A percentile compares a stretch with the other conserved stretches of the same genome.
Evolutionary conservation across 148 eudicot genomes (phyloP).

Genomic region (Dysphania ambrosioides): DNA sequence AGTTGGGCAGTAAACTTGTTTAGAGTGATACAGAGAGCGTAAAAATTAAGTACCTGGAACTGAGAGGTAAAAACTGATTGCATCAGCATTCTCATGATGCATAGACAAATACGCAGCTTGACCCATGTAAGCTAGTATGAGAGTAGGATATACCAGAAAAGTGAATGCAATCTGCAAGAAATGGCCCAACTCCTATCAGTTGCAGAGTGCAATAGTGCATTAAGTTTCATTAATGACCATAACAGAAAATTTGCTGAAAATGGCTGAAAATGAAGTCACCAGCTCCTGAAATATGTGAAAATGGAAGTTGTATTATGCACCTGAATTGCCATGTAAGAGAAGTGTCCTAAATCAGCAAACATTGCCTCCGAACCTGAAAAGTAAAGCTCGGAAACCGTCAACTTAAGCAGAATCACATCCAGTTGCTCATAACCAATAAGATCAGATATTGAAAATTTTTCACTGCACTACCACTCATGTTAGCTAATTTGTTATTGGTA

Average conservation of each 20-base stretch:
- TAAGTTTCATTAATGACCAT: neutral
- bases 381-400: neutral
- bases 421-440: neutral
- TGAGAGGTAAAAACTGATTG: slow-evolving; percentile 73
- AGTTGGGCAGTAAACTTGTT: neutral
- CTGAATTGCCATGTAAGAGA: slow-evolving; percentile 87
- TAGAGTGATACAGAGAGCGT: slow-evolving; percentile 6
- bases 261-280: no score
- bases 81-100: slow-evolving; percentile 60
- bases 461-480: neutral
- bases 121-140: slow-evolving; percentile 85
- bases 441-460: no score
- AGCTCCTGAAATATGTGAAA: no score
- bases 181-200: neutral
- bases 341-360: slow-evolving; percentile 98
- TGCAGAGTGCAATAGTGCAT: neutral
- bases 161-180: slow-evolving; percentile 81
- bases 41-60: slow-evolving; percentile 72
- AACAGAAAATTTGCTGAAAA: no score
- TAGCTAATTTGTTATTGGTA: neutral
- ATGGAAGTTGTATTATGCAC: slow-evolving; percentile 30
- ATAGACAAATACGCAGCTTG: slow-evolving; percentile 86
- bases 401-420: neutral
- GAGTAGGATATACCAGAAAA: slow-evolving; percentile 79
- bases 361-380: slow-evolving; percentile 87